Percentiles rank a stretch among this genome's conserved stretches.
Evolutionary conservation across 2,329 filamentous ascomycete species (phyloP).

Genomic region (Chrysoporthe deuterocubensis): DNA sequence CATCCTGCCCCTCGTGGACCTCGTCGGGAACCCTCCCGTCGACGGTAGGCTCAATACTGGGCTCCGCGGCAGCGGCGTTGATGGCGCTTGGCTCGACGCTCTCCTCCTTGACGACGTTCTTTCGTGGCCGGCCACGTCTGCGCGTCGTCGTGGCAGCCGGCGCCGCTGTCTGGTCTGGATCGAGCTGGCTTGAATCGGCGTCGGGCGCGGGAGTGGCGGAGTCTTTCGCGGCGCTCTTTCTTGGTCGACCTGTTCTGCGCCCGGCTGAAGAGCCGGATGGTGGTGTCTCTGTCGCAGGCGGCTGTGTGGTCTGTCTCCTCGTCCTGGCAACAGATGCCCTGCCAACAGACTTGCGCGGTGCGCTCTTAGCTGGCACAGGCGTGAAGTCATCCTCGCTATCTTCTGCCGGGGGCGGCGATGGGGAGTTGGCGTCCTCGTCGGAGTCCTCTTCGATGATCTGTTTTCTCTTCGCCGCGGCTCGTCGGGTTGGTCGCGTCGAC

Average conservation of each 20-base stretch:
- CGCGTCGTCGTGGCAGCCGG: constrained; percentile 15
- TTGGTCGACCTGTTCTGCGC: constrained; percentile 43
- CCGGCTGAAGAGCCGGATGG: constrained; percentile 44
- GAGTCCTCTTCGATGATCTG: constrained; percentile 82
- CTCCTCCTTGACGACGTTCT: constrained; percentile 26
- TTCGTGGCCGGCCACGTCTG: constrained; percentile 24
- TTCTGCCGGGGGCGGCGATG: constrained; percentile 48
- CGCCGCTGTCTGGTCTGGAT: constrained; percentile 16
- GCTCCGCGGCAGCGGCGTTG: constrained; percentile 15
- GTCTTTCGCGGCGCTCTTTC: constrained; percentile 41
- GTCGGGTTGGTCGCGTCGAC: constrained; percentile 49
- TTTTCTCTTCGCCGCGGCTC: constrained; percentile 66
- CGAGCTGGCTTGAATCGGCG: constrained; percentile 21
- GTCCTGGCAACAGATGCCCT: constrained; percentile 34
- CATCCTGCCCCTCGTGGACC: constrained; percentile 37
- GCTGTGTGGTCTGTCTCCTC: constrained; percentile 32
- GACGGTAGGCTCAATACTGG: constrained; percentile 27
- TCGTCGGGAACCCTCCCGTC: constrained; percentile 46
- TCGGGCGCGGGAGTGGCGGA: constrained; percentile 60
- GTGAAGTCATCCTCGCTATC: constrained; percentile 79
- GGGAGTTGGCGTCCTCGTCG: constrained; percentile 70
- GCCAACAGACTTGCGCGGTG: constrained; percentile 41
- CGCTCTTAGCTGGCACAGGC: constrained; percentile 65
- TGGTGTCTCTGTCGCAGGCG: constrained; percentile 24
- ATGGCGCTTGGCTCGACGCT: constrained; percentile 25